Base-by-base conservation (phyloP, 768 basidiomycete species). In the Hirschioporus abietinus region DNA sequence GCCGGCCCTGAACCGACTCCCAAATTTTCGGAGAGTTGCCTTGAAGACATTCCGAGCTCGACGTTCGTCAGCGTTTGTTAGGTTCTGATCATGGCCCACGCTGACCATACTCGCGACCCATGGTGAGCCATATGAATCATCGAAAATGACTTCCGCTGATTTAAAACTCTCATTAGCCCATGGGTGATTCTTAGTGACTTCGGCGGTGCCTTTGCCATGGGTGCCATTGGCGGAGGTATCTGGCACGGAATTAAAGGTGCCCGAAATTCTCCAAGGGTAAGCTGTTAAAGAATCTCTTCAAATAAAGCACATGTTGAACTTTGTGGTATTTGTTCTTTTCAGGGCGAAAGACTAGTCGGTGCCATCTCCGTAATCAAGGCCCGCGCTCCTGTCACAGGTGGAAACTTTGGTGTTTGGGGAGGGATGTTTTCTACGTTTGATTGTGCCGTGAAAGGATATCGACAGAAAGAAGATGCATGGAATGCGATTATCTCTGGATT, bases 191-290 rank as follows among this genome's bases (percentile, higher is more conserved):
- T 98, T 72, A 97, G 93, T 82, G 96, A 99, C 82, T 96, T 96
- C 78, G 96, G 96, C 68, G 96, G 95, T 68, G 95, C 96, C 15
- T 96, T 97, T 78, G 87, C 96, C 20, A 98, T 98, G 96, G 96
- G 96, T 76, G 94, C 95, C 36, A 89, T 99, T 65, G 96, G 96
- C 72, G 96, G 96, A 74, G 95, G 92, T 70, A 94, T 98, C 74
- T 99, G 96, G 96, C 95, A 98, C 79, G 94, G 95, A 66, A 95
- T 98, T 72, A 99, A 99, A 80, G 96, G 96, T 67, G 95, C 95
- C 7, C 86, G 96, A 72, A 99, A 98, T 79, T 96, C 95, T 68
- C 96, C 96, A 66, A 84, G 92, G 76, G 96, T 96, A 73, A 65
- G 90, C 80, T 1, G 36, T 64, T 34, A 12, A 57, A 20, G 64